Evolutionary conservation across 805 yeast species (phyloP).

Genomic region (Wickerhamia fluorescens): DNA sequence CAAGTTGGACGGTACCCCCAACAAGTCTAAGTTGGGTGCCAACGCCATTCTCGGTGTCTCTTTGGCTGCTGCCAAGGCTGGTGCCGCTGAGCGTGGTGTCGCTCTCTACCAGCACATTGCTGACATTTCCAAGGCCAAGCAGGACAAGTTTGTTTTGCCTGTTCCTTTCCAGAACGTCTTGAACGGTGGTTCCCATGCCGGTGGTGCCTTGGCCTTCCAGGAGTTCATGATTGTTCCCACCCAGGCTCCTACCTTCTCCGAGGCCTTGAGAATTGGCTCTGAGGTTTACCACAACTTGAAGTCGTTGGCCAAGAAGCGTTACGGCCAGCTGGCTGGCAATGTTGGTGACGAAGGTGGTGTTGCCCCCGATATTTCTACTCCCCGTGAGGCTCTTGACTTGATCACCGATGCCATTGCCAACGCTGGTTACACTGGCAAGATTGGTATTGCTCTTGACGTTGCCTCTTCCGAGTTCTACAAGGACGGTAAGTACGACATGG

Average conservation of each 20-base stretch:
- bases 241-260: conserved; percentile 84
- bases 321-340: conserved; percentile 98
- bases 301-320: conserved; percentile 84
- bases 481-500: conserved; percentile 95
- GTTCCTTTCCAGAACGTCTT: conserved; percentile 98
- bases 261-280: conserved; percentile 93
- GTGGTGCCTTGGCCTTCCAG: conserved; percentile 98
- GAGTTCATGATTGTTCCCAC: conserved; percentile 99
- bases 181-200: conserved; percentile 99
- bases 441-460: conserved; percentile 89
- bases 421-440: conserved; percentile 94
- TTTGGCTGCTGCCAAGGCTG: conserved; percentile 94
- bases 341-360: conserved; percentile 99
- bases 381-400: conserved; percentile 96
- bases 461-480: conserved; percentile 98
- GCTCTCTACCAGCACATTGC: conserved; percentile 93
- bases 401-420: conserved; percentile 80
- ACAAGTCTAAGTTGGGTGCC: conserved; percentile 97
- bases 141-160: conserved; percentile 86
- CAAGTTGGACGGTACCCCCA: conserved; percentile 91
- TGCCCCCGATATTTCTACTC: conserved; percentile 94
- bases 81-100: conserved; percentile 90
- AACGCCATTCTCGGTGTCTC: conserved; percentile 98
- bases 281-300: conserved; percentile 98
- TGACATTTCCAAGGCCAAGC: conserved; percentile 64